Conservation (phyloP, 1,284 basidiomycete genomes). For the Ceraceosorus guamensis region DNA sequence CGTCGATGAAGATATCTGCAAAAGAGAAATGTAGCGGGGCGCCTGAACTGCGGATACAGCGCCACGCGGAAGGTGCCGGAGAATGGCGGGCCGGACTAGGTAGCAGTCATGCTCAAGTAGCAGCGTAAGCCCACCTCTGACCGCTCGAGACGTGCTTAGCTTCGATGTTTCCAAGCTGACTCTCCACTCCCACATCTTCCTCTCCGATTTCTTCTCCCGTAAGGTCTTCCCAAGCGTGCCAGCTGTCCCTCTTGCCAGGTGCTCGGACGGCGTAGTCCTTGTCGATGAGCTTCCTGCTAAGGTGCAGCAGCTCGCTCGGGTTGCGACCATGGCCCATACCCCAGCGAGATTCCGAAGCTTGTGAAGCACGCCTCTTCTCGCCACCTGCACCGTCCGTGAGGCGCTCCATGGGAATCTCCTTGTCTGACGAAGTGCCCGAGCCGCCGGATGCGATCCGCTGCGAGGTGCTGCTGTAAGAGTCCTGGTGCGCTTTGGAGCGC, state of each 20-base stretch:
- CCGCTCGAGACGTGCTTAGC: conserved; percentile 31
- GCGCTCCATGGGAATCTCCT: neutral
- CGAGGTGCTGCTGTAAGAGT: neutral
- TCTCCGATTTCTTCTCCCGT: conserved; percentile 40
- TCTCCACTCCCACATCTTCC: conserved; percentile 46
- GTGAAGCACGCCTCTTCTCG: neutral
- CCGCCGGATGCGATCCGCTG: neutral
- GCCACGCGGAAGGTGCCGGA: no score
- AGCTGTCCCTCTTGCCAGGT: conserved; percentile 16
- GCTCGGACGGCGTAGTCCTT: conserved; percentile 10
- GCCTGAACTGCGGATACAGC: no score
- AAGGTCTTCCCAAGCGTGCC: conserved; percentile 45
- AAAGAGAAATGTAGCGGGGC: no score
- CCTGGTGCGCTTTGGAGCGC: neutral
- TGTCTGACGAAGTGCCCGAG: neutral
- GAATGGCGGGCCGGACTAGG: no score
- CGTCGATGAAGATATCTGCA: no score
- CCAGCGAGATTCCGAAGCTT: no score
- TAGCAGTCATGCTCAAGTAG: conserved; percentile 10
- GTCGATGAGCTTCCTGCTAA: conserved; percentile 8
- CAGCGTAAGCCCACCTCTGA: conserved; percentile 37
- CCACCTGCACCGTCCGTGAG: neutral
- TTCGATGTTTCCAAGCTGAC: conserved; percentile 40
- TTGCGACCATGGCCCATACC: no score
- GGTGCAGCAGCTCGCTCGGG: conserved; percentile 14